Evolutionary conservation across 139 green algal species (phyloP).

Genomic region (Haematococcus lacustris): DNA sequence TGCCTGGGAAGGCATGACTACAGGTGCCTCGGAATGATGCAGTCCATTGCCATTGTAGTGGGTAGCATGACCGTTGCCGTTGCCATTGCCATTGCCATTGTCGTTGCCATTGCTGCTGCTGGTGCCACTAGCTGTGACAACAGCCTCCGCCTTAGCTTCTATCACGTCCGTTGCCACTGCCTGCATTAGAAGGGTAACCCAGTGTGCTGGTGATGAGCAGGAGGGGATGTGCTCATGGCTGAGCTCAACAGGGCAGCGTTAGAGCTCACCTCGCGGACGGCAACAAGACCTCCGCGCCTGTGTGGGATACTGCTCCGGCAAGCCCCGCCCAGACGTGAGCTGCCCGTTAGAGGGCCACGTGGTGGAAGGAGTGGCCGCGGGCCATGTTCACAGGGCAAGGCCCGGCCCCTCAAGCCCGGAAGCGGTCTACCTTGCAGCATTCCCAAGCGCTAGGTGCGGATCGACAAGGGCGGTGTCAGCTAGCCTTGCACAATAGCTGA

Average conservation of each 20-base stretch:
- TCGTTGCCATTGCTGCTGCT: constrained; percentile 27
- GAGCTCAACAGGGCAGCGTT: background rate
- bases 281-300: background rate
- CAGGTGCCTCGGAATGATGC: background rate
- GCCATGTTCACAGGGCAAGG: too few relatives aligned
- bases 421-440: too few relatives aligned
- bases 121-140: constrained; percentile 4
- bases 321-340: background rate
- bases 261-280: background rate
- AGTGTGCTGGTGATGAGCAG: background rate
- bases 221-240: background rate
- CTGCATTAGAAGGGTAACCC: constrained; percentile 14
- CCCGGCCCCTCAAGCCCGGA: too few relatives aligned
- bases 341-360: background rate
- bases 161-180: constrained; percentile 39
- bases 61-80: constrained; percentile 1
- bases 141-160: constrained; percentile 9
- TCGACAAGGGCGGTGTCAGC: too few relatives aligned
- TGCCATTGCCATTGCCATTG: constrained; percentile 21
- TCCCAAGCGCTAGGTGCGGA: too few relatives aligned
- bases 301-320: background rate
- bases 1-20: background rate
- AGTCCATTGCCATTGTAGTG: background rate
- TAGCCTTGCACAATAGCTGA: too few relatives aligned
- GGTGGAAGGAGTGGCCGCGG: background rate